Evolutionary conservation across 768 basidiomycete genomes (phyloP).

Genomic region (Trametopsis cervina): DNA sequence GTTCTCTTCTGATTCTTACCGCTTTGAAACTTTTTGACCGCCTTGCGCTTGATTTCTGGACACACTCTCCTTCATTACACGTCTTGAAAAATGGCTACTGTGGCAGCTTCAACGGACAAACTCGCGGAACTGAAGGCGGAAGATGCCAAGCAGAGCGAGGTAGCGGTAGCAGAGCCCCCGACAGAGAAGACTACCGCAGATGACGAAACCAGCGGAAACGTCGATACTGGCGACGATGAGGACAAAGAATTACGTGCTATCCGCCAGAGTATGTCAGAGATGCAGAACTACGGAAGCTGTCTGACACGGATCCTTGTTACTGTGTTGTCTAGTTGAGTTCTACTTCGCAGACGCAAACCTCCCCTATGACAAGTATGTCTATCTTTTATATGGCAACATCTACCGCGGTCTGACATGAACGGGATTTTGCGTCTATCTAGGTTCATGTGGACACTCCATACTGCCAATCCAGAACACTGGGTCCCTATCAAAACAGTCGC

Average conservation of each 20-base stretch:
- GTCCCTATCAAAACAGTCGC: constrained; percentile 79
- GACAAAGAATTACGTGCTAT: constrained; percentile 42
- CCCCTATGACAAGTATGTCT: constrained; percentile 73
- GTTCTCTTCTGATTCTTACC: too few relatives aligned
- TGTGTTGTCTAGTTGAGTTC: constrained; percentile 65
- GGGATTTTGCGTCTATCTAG: constrained; percentile 32
- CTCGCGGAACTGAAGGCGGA: constrained; percentile 10
- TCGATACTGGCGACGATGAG: constrained; percentile 22
- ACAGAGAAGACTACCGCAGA: background rate
- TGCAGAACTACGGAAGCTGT: too few relatives aligned
- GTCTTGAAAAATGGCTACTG: constrained; percentile 9
- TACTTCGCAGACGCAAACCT: constrained; percentile 97
- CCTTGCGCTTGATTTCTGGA: background rate
- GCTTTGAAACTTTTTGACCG: too few relatives aligned
- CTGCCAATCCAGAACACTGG: constrained; percentile 81
- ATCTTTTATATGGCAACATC: background rate
- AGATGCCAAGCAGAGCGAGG: background rate
- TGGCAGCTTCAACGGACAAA: constrained; percentile 5
- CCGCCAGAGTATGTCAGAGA: constrained; percentile 42
- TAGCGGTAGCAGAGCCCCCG: background rate
- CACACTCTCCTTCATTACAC: background rate
- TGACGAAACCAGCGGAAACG: constrained; percentile 8
- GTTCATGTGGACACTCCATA: constrained; percentile 93
- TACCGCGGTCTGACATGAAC: background rate
- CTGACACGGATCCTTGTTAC: background rate